Conservation (phyloP, 2,329 filamentous ascomycete species). For the Colletotrichum chrysophilum region DNA sequence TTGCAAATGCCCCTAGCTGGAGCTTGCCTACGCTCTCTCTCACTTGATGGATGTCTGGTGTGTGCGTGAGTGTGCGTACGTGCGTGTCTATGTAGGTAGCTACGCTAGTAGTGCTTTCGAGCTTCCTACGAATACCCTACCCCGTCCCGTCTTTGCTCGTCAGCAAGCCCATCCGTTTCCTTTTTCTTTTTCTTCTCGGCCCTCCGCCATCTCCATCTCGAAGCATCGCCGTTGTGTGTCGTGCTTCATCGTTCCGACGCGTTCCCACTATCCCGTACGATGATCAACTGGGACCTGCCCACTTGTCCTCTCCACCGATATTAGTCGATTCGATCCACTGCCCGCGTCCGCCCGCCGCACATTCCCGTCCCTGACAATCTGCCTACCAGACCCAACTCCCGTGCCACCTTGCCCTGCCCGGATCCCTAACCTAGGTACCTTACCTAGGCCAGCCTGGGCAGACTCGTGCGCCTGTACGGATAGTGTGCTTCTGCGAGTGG, state of each 20-base stretch:
- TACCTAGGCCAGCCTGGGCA: not conserved
- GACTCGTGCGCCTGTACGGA: not conserved
- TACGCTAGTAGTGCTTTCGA: not conserved
- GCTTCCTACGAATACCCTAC: not conserved
- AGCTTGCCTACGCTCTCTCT: not conserved
- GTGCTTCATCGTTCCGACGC: not conserved
- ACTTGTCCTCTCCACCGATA: conserved; percentile 3
- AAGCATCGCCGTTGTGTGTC: not conserved
- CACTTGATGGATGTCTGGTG: not conserved
- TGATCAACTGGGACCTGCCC: conserved; percentile 11
- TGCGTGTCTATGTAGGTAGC: not conserved
- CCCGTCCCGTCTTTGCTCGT: not conserved
- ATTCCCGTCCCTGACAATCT: conserved; percentile 12
- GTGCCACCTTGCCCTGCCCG: not conserved
- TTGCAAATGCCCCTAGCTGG: not conserved
- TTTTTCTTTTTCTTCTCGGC: not conserved
- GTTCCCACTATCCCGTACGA: conserved; percentile 12
- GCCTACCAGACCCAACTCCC: not conserved
- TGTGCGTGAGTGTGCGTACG: not conserved
- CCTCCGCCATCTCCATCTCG: not conserved
- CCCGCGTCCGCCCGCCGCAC: not conserved
- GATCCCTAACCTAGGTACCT: not conserved
- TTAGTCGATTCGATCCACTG: conserved; percentile 14
- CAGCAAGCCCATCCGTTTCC: not conserved
- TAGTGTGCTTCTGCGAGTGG: not conserved